Evolutionary conservation across 2,329 filamentous ascomycete genomes (phyloP).

Genomic region (Trichoderma koningii): DNA sequence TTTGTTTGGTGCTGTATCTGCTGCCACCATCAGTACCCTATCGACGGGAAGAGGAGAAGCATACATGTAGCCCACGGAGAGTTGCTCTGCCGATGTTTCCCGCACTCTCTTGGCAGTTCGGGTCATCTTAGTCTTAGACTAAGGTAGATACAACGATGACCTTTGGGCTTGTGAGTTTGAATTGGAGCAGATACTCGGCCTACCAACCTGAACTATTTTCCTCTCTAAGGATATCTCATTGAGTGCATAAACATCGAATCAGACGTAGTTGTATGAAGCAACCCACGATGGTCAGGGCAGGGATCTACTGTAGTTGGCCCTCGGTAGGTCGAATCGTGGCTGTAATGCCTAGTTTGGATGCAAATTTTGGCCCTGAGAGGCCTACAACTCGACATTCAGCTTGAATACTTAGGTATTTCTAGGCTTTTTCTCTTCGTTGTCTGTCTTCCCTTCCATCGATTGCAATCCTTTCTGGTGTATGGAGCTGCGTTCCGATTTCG

Average conservation of each 20-base stretch:
- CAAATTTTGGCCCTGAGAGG: too few species aligned
- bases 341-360: too few species aligned
- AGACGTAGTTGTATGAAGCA: too few species aligned
- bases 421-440: too few species aligned
- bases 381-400: too few species aligned
- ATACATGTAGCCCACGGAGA: neutral
- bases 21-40: neutral
- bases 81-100: slow-evolving; percentile 15
- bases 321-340: too few species aligned
- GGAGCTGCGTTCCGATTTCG: neutral
- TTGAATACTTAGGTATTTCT: too few species aligned
- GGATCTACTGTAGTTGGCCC: too few species aligned
- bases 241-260: too few species aligned
- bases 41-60: neutral
- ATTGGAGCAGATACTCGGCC: neutral
- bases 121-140: neutral
- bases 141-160: neutral
- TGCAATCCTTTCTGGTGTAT: neutral
- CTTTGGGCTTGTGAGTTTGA: neutral
- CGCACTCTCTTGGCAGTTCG: neutral
- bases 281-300: too few species aligned
- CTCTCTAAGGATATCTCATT: too few species aligned
- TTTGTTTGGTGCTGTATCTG: neutral
- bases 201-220: too few species aligned
- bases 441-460: neutral